A percentile compares a stretch with the other conserved stretches of the same genome.
Conservation (phyloP, 2,329 filamentous ascomycete genomes). For the Epichloe brachyelytri region DNA sequence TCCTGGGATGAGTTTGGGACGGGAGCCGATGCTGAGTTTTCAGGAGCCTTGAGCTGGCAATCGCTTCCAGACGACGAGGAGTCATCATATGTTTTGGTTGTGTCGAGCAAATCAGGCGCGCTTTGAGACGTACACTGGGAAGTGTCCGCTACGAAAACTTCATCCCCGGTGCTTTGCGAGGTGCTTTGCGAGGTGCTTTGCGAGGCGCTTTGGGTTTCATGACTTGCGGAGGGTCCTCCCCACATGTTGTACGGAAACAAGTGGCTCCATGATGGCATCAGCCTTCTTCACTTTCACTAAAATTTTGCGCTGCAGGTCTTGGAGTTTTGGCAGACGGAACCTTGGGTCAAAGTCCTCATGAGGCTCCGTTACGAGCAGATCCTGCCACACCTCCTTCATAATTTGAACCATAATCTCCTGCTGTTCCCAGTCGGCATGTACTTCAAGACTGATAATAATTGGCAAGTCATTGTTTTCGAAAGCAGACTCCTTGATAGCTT, state of each 20-base stretch:
- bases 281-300: conserved; percentile 67
- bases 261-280: conserved; percentile 19
- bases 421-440: conserved; percentile 70
- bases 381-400: conserved; percentile 80
- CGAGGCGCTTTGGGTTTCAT: conserved; percentile 15
- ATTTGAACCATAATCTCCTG: conserved; percentile 89
- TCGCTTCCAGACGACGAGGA: conserved; percentile 32
- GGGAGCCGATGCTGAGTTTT: conserved; percentile 1
- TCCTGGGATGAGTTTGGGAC: conserved; percentile 6
- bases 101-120: conserved; percentile 16
- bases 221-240: conserved; percentile 1
- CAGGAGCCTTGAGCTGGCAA: conserved; percentile 5
- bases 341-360: conserved; percentile 37
- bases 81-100: conserved; percentile 23
- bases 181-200: conserved; percentile 11
- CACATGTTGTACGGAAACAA: neutral
- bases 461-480: conserved; percentile 68
- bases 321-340: conserved; percentile 52
- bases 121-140: neutral
- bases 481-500: conserved; percentile 63
- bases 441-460: conserved; percentile 83
- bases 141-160: neutral
- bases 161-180: conserved; percentile 1
- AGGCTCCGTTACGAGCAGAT: conserved; percentile 51
- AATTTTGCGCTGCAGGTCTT: conserved; percentile 66